phyloP scores from a whole-genome alignment of 2,329 filamentous ascomycete species.

The Diaporthe citri region DNA sequence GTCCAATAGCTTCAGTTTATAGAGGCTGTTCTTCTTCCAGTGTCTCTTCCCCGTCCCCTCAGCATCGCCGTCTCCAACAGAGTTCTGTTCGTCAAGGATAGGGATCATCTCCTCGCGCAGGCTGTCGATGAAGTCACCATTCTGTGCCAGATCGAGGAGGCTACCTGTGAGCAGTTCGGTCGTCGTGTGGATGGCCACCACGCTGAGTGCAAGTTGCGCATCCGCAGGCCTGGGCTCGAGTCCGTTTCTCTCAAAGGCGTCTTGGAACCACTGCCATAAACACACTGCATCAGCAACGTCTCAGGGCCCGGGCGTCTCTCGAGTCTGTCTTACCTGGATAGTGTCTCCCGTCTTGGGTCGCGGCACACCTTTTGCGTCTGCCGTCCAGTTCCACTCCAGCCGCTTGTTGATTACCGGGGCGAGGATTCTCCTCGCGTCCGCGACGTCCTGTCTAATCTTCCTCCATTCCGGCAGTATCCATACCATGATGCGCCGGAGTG shows the following conservation, averaged over 20 bases:
- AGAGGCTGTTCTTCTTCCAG: conserved; percentile 52
- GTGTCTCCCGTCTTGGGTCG: conserved; percentile 28
- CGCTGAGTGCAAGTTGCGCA: conserved; percentile 52
- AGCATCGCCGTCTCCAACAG: not conserved
- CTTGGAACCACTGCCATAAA: conserved; percentile 55
- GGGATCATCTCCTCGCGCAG: conserved; percentile 57
- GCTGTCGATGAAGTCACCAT: conserved; percentile 55
- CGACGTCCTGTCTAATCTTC: conserved; percentile 53
- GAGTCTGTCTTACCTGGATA: conserved; percentile 11
- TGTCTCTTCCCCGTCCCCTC: conserved; percentile 37
- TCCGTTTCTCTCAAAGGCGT: conserved; percentile 48
- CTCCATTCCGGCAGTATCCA: conserved; percentile 57
- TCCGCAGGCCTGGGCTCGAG: conserved; percentile 48
- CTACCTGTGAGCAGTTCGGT: conserved; percentile 52
- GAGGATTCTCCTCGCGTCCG: conserved; percentile 53
- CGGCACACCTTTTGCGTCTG: conserved; percentile 41
- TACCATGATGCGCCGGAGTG: conserved; percentile 57
- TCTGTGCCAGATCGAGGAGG: conserved; percentile 54
- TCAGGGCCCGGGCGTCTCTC: not conserved
- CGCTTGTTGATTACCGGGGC: conserved; percentile 48
- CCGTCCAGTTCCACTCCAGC: conserved; percentile 41
- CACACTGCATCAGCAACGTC: not conserved
- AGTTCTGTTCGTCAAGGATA: conserved; percentile 45
- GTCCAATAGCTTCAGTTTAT: conserved; percentile 55
- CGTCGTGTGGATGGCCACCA: conserved; percentile 58